Conservation (phyloP, 768 basidiomycete species). For the Strobilomyces dryophilus region DNA sequence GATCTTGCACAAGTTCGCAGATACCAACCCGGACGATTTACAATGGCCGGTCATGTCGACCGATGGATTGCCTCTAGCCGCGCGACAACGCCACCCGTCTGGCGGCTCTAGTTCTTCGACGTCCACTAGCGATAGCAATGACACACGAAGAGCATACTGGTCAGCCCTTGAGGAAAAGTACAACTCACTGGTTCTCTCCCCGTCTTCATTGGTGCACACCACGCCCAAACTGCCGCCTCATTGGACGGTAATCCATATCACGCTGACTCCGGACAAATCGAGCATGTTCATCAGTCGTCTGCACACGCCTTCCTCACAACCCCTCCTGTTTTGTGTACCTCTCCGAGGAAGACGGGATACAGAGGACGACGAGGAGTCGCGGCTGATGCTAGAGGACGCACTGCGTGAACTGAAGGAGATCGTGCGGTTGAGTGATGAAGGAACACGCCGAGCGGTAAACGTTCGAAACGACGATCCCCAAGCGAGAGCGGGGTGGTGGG, state of each 20-base stretch:
- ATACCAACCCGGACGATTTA: conserved; percentile 53
- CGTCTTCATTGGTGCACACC: conserved; percentile 38
- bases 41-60: conserved; percentile 62
- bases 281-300: conserved; percentile 84
- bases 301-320: conserved; percentile 45
- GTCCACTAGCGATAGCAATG: conserved; percentile 35
- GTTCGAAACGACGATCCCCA: conserved; percentile 65
- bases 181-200: conserved; percentile 22
- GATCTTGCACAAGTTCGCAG: conserved; percentile 65
- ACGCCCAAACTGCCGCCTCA: conserved; percentile 55
- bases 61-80: conserved; percentile 40
- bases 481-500: conserved; percentile 84
- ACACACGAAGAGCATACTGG: conserved; percentile 56
- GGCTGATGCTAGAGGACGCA: conserved; percentile 74
- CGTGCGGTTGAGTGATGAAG: conserved; percentile 71
- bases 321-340: conserved; percentile 86
- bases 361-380: conserved; percentile 65
- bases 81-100: conserved; percentile 18
- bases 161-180: conserved; percentile 52
- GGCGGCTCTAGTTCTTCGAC: conserved; percentile 14
- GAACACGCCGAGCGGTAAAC: conserved; percentile 65
- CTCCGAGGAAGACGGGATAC: conserved; percentile 78
- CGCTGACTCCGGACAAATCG: conserved; percentile 75
- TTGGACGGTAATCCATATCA: conserved; percentile 86
- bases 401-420: conserved; percentile 74